Conservation (phyloP, 2,329 filamentous ascomycete species). For the Colletotrichum somersetense region DNA sequence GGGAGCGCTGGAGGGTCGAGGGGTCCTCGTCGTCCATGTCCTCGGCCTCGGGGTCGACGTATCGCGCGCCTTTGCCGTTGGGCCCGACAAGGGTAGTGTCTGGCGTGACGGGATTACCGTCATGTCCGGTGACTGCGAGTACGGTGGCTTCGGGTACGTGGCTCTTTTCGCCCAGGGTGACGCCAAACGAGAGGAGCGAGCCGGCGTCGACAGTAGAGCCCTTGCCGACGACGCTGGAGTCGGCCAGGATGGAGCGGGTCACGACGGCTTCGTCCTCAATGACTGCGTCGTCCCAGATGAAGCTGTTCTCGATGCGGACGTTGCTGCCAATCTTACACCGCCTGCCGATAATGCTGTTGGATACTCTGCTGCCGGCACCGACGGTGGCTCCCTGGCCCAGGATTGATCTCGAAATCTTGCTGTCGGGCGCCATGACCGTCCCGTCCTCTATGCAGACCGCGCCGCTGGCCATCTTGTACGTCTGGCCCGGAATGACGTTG, state of each 20-base stretch:
- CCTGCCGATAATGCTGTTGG: slow-evolving; percentile 84
- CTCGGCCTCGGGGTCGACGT: slow-evolving; percentile 61
- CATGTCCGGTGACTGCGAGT: slow-evolving; percentile 52
- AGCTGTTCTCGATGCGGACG: slow-evolving; percentile 82
- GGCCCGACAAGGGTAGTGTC: slow-evolving; percentile 63
- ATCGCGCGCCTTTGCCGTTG: slow-evolving; percentile 63
- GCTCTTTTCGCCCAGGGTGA: slow-evolving; percentile 75
- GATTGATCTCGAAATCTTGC: slow-evolving; percentile 77
- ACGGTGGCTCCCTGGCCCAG: slow-evolving; percentile 83
- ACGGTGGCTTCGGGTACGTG: slow-evolving; percentile 55
- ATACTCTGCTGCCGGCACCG: slow-evolving; percentile 77
- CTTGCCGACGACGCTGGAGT: slow-evolving; percentile 77
- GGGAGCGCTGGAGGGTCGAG: slow-evolving; percentile 64
- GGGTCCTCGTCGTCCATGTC: slow-evolving; percentile 65
- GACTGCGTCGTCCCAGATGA: slow-evolving; percentile 87
- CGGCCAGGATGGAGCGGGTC: slow-evolving; percentile 80
- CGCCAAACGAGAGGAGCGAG: slow-evolving; percentile 83
- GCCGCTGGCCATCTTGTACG: slow-evolving; percentile 77
- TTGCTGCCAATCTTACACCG: slow-evolving; percentile 89
- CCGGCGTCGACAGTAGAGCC: slow-evolving; percentile 78
- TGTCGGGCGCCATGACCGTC: slow-evolving; percentile 80
- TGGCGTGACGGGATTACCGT: slow-evolving; percentile 54
- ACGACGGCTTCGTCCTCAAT: slow-evolving; percentile 82
- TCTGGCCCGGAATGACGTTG: slow-evolving; percentile 83
- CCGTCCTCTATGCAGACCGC: slow-evolving; percentile 83